Evolutionary conservation across 306 rosid genomes (phyloP), one percentile per base, ranked within the genome.

Genomic region (Prunus mongolica): DNA sequence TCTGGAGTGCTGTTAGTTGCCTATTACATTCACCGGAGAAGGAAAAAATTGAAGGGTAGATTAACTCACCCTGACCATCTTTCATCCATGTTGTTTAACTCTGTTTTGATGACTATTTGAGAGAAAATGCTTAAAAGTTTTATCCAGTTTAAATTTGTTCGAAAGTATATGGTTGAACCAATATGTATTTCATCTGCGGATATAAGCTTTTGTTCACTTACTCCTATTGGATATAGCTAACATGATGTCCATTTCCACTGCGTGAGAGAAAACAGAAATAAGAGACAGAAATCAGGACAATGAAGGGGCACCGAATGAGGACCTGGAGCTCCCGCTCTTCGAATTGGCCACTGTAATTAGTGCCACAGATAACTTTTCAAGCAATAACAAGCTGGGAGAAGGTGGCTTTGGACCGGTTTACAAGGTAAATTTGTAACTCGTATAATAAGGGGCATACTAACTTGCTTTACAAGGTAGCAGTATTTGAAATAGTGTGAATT

Each of bases 341-440:
- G 83, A 83, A 51, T 65, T 85, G 38, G 5, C 77, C 24, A 45
- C 84, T 2, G 74, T 90, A 81, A 63, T 69, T 12, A 44, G 4
- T 19, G 91, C 91, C n/a, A 90, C 93, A 0, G 55, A 76, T 32
- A 49, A 82, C 70, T 88, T 86, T 55, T 80, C 93, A 38, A 27
- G 24, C 34, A 12, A 69, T 44, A 82, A 86, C 6, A 85, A 78
- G 82, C 86, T 86, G 41, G 91, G 89, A 1, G 78, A 86, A 82
- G 92, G 93, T 27, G 92, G 89, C n/a, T 91, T 89, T 77, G 94
- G 94, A 15, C 85, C 83, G 2, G 92, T 91, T n/a, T 89, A 82
- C 61, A 71, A 12, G 82, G 92, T 80, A 88, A 62, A 41, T 2
- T 46, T n/a, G 5, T 12, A 38, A 38, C 44, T 38, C 7, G 44